Evolutionary conservation across 257 asterid genomes (phyloP).

Genomic region (Nicotiana attenuata): DNA sequence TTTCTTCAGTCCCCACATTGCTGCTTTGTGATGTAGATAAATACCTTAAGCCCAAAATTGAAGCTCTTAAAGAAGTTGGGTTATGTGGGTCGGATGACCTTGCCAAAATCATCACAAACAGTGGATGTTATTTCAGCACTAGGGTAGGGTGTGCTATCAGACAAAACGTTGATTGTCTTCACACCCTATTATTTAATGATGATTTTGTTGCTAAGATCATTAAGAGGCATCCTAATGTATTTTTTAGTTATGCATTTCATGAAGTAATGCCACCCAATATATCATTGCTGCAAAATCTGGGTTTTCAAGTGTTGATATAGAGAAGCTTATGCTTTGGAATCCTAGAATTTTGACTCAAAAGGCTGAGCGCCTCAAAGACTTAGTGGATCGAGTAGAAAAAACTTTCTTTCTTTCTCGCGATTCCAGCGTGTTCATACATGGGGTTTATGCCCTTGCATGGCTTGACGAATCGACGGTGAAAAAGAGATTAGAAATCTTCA

Average conservation of each 20-base stretch:
- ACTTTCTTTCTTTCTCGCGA: background rate
- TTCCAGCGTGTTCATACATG: slow-evolving; percentile 8
- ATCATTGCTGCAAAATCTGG: background rate
- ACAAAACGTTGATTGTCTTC: background rate
- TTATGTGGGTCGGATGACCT: slow-evolving; percentile 9
- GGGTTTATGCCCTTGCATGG: background rate
- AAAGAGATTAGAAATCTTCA: background rate
- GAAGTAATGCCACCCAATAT: background rate
- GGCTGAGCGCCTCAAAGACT: background rate
- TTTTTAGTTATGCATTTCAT: background rate
- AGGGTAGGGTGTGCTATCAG: too few relatives aligned
- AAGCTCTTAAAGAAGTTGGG: slow-evolving; percentile 12
- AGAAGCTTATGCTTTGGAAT: background rate
- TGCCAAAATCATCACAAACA: background rate
- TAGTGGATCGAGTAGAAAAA: background rate
- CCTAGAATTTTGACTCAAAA: background rate
- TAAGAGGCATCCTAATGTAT: background rate
- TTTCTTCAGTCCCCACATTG: background rate
- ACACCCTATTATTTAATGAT: background rate
- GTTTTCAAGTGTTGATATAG: background rate
- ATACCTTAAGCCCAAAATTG: slow-evolving; percentile 13
- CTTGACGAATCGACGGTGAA: background rate
- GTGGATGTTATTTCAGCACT: background rate
- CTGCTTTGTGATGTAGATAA: background rate
- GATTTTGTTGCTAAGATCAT: slow-evolving; percentile 3